Evolutionary conservation across 2,329 filamentous ascomycete genomes (phyloP).

Genomic region (Ramichloridium luteum): DNA sequence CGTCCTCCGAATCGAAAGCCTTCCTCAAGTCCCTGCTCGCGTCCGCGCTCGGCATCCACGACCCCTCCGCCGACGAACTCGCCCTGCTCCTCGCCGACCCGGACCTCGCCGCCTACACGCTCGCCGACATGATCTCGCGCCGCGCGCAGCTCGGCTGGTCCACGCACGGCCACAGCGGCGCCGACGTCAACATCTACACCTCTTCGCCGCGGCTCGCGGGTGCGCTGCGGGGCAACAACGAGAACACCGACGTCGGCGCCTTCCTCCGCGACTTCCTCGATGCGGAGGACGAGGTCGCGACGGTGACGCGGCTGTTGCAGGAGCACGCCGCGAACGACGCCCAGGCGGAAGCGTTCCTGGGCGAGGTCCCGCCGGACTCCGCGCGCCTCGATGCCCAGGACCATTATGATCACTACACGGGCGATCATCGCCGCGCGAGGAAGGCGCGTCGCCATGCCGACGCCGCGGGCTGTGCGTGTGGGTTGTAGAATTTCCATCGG

Average conservation of each 20-base stretch:
- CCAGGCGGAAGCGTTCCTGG: slow-evolving; percentile 32
- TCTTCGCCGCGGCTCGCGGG: slow-evolving; percentile 51
- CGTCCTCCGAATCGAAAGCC: slow-evolving; percentile 17
- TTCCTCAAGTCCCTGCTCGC: slow-evolving; percentile 62
- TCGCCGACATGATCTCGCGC: slow-evolving; percentile 77
- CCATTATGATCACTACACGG: slow-evolving; percentile 28
- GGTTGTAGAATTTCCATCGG: too few species aligned
- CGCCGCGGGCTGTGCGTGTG: slow-evolving; percentile 13
- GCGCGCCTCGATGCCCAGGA: slow-evolving; percentile 36
- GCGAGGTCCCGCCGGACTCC: slow-evolving; percentile 28
- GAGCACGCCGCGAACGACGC: slow-evolving; percentile 37
- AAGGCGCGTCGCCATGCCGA: slow-evolving; percentile 2
- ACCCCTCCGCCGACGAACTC: slow-evolving; percentile 59
- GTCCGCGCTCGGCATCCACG: slow-evolving; percentile 61
- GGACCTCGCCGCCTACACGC: slow-evolving; percentile 45
- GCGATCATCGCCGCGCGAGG: slow-evolving; percentile 21
- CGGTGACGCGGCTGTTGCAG: slow-evolving; percentile 63
- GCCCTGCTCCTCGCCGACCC: slow-evolving; percentile 48
- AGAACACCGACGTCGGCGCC: slow-evolving; percentile 83
- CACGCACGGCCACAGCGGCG: slow-evolving; percentile 77
- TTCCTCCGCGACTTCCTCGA: slow-evolving; percentile 71
- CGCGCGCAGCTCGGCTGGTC: slow-evolving; percentile 87
- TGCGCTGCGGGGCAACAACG: slow-evolving; percentile 68
- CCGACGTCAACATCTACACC: slow-evolving; percentile 94
- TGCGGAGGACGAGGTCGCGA: slow-evolving; percentile 68